phyloP scores from a whole-genome alignment of 768 basidiomycete genomes.

The Boletus edulis region DNA sequence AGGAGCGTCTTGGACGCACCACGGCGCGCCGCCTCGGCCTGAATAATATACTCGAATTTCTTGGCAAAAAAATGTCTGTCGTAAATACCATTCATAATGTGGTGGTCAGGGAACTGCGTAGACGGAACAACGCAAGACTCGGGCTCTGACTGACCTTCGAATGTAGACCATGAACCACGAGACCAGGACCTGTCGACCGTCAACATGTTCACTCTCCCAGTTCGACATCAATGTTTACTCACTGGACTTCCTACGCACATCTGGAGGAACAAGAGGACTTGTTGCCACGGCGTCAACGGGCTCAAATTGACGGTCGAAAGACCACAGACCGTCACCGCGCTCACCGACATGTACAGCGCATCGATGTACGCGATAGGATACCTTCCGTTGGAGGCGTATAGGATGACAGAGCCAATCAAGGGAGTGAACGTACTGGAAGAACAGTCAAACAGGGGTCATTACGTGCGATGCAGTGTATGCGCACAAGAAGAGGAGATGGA shows the following conservation, averaged over 20 bases:
- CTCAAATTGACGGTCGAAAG: constrained; percentile 68
- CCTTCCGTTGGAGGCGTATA: constrained; percentile 80
- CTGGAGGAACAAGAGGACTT: constrained; percentile 67
- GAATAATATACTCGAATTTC: constrained; percentile 62
- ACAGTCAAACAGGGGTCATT: constrained; percentile 1
- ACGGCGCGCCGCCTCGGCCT: constrained; percentile 37
- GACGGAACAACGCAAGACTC: no score
- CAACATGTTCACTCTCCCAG: neutral
- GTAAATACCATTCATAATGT: neutral
- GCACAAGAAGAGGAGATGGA: constrained; percentile 62
- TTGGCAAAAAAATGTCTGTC: constrained; percentile 66
- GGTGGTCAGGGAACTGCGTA: no score
- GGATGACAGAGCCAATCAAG: constrained; percentile 71
- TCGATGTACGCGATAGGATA: constrained; percentile 74
- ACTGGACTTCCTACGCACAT: constrained; percentile 80
- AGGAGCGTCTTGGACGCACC: constrained; percentile 19
- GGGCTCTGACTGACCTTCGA: constrained; percentile 48
- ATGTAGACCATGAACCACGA: constrained; percentile 84
- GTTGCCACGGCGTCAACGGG: constrained; percentile 65
- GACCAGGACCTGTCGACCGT: constrained; percentile 54
- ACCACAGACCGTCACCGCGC: constrained; percentile 79
- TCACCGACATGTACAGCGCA: constrained; percentile 72
- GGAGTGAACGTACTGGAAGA: constrained; percentile 67
- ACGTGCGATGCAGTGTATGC: constrained; percentile 24
- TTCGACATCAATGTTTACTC: constrained; percentile 26